Percentiles rank a stretch among this genome's conserved stretches.
Evolutionary conservation across 1,139 yeast genomes (phyloP).

Genomic region (Martiniozyma asiatica): DNA sequence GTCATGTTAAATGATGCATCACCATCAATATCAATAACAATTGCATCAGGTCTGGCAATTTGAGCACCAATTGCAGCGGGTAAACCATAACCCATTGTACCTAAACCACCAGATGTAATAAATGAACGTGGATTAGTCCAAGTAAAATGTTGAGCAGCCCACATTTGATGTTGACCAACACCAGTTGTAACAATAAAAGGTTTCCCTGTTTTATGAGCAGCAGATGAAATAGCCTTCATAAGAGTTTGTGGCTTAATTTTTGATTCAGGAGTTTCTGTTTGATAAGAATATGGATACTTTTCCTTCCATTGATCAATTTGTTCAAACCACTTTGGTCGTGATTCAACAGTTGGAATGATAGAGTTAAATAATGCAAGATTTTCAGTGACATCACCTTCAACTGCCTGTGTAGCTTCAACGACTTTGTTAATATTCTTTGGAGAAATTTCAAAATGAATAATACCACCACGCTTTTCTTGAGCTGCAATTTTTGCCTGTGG

Average conservation of each 20-base stretch:
- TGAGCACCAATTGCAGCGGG: slow-evolving; percentile 99
- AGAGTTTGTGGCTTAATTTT: slow-evolving; percentile 89
- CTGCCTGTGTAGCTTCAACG: slow-evolving; percentile 91
- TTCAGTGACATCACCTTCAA: slow-evolving; percentile 87
- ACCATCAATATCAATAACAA: slow-evolving; percentile 94
- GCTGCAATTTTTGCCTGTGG: slow-evolving; percentile 91
- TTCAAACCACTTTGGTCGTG: slow-evolving; percentile 70
- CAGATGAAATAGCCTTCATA: slow-evolving; percentile 63
- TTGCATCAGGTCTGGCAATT: slow-evolving; percentile 86
- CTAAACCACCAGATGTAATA: slow-evolving; percentile 96
- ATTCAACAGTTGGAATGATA: slow-evolving; percentile 44
- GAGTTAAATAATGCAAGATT: slow-evolving; percentile 69
- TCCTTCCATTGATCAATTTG: slow-evolving; percentile 72
- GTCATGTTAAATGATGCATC: slow-evolving; percentile 99
- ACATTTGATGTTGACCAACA: slow-evolving; percentile 99
- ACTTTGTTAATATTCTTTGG: slow-evolving; percentile 97
- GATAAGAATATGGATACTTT: slow-evolving; percentile 76
- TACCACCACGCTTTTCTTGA: slow-evolving; percentile 82
- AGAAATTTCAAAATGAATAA: slow-evolving; percentile 86
- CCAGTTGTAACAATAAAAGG: slow-evolving; percentile 90
- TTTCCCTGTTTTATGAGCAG: slow-evolving; percentile 54
- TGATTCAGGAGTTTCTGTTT: slow-evolving; percentile 65
- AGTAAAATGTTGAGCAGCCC: slow-evolving; percentile 97
- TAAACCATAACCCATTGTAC: slow-evolving; percentile 96
- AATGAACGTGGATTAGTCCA: slow-evolving; percentile 88